These are phyloP conservation scores for Colletotrichum phormii DNA, from an alignment of 2,329 filamentous ascomycete genomes.

Conservation along the genomic window DNA sequence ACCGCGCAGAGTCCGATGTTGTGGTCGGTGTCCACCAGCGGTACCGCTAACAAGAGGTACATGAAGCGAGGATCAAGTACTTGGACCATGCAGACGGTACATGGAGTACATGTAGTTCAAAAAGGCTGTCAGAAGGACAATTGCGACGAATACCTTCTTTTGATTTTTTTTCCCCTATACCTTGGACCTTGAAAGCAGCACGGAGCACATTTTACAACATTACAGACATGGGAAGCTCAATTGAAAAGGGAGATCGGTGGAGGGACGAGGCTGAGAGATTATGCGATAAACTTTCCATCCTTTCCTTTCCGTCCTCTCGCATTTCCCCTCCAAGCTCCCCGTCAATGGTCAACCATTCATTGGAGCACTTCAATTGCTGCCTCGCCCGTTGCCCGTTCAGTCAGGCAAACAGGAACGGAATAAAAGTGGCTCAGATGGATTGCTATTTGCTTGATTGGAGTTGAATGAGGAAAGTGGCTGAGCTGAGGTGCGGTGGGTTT, in stretches of 20 bases:
- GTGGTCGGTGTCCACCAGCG: constrained; percentile 29
- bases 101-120: constrained; percentile 12
- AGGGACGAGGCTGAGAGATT: background rate
- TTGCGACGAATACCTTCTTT: background rate
- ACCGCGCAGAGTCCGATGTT: constrained; percentile 29
- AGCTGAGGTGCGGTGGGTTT: constrained; percentile 5
- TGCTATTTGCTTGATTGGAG: constrained; percentile 17
- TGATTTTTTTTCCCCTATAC: background rate
- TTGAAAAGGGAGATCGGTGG: no score
- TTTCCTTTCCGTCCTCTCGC: background rate
- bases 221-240: background rate
- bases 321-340: background rate
- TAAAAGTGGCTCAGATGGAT: constrained; percentile 26
- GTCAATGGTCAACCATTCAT: background rate
- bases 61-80: constrained; percentile 26
- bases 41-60: constrained; percentile 34
- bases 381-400: background rate
- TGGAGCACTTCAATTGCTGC: background rate
- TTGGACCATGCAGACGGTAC: constrained; percentile 23
- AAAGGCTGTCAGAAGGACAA: background rate
- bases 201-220: background rate
- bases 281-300: background rate
- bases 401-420: constrained; percentile 23
- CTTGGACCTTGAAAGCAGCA: background rate
- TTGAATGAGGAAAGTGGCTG: constrained; percentile 28